phyloP scores from a whole-genome alignment of 148 eudicot species.

The Heliosperma pusillum region DNA sequence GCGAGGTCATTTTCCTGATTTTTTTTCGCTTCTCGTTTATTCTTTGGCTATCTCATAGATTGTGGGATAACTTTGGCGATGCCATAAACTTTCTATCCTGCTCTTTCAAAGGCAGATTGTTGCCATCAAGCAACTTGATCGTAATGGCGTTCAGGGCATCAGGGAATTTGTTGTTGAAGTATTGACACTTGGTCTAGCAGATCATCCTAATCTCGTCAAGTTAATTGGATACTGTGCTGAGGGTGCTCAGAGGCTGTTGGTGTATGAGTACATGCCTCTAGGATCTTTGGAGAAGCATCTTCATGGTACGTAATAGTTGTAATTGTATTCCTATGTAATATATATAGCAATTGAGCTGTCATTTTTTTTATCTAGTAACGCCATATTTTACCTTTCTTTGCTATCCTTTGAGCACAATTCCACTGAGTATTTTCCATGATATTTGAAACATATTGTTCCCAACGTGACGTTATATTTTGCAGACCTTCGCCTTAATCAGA shows the following conservation, averaged over 20 bases:
- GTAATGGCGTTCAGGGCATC: slow-evolving; percentile 64
- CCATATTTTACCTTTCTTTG: background rate
- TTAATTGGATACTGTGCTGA: slow-evolving; percentile 84
- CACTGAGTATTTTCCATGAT: background rate
- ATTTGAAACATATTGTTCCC: background rate
- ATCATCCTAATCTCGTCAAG: slow-evolving; percentile 83
- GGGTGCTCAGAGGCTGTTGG: slow-evolving; percentile 78
- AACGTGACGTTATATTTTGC: slow-evolving; percentile 5
- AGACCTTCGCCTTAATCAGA: slow-evolving; percentile 38
- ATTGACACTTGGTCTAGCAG: slow-evolving; percentile 53
- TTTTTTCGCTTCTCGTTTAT: background rate
- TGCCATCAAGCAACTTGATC: slow-evolving; percentile 81
- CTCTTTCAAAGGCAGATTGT: slow-evolving; percentile 42
- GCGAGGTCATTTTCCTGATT: slow-evolving; percentile 25
- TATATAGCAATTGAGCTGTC: too few species aligned
- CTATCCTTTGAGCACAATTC: background rate
- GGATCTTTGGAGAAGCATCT: slow-evolving; percentile 81
- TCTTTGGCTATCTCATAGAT: background rate
- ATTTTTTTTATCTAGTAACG: too few species aligned
- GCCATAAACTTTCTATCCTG: background rate
- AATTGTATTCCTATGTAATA: too few species aligned
- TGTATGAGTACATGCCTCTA: slow-evolving; percentile 82
- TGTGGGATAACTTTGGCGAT: background rate
- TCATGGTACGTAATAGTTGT: slow-evolving; percentile 41
- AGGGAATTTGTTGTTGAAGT: slow-evolving; percentile 88